Evolutionary conservation across 495 filamentous ascomycete species (phyloP), one percentile per base, ranked within the genome.

Genomic region (Penicillium lividum): DNA sequence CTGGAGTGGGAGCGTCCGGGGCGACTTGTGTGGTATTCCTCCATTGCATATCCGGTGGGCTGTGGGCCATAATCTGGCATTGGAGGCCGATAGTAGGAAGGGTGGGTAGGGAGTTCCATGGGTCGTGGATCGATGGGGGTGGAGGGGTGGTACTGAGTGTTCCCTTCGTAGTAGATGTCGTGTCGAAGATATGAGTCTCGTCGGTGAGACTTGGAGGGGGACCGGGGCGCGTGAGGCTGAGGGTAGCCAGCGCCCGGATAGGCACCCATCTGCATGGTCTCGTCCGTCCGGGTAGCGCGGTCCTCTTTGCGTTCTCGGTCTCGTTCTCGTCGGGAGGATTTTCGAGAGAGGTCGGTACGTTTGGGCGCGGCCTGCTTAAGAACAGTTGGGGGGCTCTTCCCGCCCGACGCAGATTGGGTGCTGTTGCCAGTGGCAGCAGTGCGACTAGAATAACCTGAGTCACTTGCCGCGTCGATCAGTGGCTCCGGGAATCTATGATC

Each of bases 401-500:
- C 72, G 69, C 74, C 79, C 59, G 73, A 76, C 57, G 77, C 77
- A 59, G 82, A 82, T 74, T 82, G 77, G 73, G 80, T 77, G 70
- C 78, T 82, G 67, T 74, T 76, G 59, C 72, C 73, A 29, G 83
- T 83, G 63, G 82, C 81, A 57, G 77, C 74, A 59, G 81, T 86
- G 70, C 80, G 84, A 77, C 79, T 86, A 59, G 84, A 87, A 76
- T 86, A 86, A 54, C 84, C 85, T 43, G 83, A 86, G 70, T 88
- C 85, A 71, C 82, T 86, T 54, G 75, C 76, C 61, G 73, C 72
- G 68, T 85, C 83, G 48, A 72, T 64, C 54, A 72, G 69, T 60
- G 66, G 67, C 57, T 68, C 67, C 53, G 45, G 59, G 52, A 64
- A 60, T 70, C 62, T 74, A 43, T 73, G 60, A 62, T 77, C 75